A percentile compares a stretch with the other conserved stretches of the same genome.
Conservation (phyloP, 78 protist genomes). For the Blattamonas nauphoetae region DNA sequence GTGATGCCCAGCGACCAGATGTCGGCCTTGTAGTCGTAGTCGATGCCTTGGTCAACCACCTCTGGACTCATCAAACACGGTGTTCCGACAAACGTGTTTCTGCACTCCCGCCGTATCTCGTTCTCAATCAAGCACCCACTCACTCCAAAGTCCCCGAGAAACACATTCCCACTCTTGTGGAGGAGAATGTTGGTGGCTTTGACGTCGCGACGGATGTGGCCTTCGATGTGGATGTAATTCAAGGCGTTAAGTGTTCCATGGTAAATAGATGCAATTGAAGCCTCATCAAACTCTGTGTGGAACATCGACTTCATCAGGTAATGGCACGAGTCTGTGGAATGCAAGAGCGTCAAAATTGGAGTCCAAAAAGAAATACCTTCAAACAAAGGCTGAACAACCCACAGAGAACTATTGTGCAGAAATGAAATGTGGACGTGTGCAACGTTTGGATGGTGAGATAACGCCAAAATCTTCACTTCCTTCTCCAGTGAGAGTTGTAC, state of each 20-base stretch:
- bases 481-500: neutral
- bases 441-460: neutral
- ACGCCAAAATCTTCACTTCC: neutral
- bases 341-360: neutral
- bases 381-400: neutral
- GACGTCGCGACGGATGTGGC: slow-evolving; percentile 5
- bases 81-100: slow-evolving; percentile 2
- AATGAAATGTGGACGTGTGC: neutral
- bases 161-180: neutral
- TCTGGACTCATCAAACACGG: slow-evolving; percentile 19
- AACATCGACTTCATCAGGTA: neutral
- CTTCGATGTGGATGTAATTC: neutral
- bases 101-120: neutral
- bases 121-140: neutral
- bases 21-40: slow-evolving; percentile 4
- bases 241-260: neutral
- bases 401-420: neutral
- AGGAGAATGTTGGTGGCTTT: neutral
- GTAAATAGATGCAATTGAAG: neutral
- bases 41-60: neutral
- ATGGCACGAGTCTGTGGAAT: neutral
- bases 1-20: slow-evolving; percentile 19
- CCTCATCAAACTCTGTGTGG: neutral
- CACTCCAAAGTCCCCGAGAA: slow-evolving; percentile 18
- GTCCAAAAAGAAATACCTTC: neutral